Base-by-base conservation (phyloP, 352 stramenopile species). In the Phytophthora aleatoria region DNA sequence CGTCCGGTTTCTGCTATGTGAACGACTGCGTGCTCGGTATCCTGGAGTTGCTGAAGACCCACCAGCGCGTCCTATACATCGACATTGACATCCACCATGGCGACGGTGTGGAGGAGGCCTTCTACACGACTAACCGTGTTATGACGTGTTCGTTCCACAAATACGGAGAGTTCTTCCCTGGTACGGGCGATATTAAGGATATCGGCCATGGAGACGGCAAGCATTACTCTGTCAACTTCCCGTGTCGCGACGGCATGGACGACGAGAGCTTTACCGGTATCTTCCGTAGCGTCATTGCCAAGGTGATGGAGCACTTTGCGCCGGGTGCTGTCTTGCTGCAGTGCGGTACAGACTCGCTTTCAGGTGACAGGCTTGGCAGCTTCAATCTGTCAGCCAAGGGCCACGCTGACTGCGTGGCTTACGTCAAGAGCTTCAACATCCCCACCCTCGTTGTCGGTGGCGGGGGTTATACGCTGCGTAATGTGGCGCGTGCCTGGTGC, bases 71-170 rank as follows among this genome's bases (percentile, higher is more conserved):
- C 27, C 79, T 99, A 27, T 99, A 99, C 79, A 99, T 99, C 62
- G 98, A 99, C 77, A 99, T 99, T 86, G 98, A 99, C 73, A 99
- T 99, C 68, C 98, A 99, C 79, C 97, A 99, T 77, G 97, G 97
- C 30, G 97, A 99, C 69, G 97, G 97, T 38, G 97, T 99, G 31
- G 97, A 99, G 64, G 97, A 99, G 69, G 98, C 98, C n/a, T 99
- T 99, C 71, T 99, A 99, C 84, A 94, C 91, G n/a, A 99, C 97
- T 48, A 98, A 99, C 76, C 90, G 96, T 41, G 96, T 99, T 44
- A 99, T 99, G 95, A 99, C 97, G 2, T 93, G 92, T 51, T 98
- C 91, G 13, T 99, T 99, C 77, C 98, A 99, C 83, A 99, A 99
- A 81, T 99, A 99, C 75, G 97, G 97, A 27, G 97, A 99, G 69